phyloP scores from a whole-genome alignment of 139 green algal genomes.

The Diplosphaera chodatii region DNA sequence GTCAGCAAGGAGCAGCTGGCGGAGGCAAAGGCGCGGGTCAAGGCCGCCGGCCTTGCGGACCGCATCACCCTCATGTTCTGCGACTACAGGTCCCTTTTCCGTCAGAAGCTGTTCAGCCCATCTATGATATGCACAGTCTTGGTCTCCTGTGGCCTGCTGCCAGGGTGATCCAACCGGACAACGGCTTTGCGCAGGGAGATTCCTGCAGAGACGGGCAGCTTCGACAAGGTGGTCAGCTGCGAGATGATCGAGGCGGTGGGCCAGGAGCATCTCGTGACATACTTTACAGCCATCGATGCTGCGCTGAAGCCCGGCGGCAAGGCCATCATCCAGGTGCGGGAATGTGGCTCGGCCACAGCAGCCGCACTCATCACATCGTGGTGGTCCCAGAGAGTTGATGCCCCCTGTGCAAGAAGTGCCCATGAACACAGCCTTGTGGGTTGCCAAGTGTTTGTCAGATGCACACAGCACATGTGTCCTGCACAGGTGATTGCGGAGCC shows the following conservation, averaged over 20 bases:
- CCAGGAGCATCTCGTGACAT: conserved; percentile 81
- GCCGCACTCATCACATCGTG: no score
- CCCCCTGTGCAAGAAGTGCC: neutral
- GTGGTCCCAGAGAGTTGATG: no score
- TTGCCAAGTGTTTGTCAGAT: no score
- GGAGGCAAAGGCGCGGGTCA: conserved; percentile 70
- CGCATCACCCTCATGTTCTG: conserved; percentile 78
- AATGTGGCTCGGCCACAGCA: no score
- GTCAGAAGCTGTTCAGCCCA: no score
- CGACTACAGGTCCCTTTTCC: conserved; percentile 93
- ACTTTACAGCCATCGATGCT: conserved; percentile 69
- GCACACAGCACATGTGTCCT: neutral
- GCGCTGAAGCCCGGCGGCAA: conserved; percentile 72
- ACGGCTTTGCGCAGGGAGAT: neutral
- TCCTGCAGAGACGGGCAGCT: conserved; percentile 26
- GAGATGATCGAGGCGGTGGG: conserved; percentile 99
- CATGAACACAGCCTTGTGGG: no score
- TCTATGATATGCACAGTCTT: no score
- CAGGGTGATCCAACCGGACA: no score
- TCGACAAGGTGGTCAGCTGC: conserved; percentile 79
- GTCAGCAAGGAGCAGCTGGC: conserved; percentile 88
- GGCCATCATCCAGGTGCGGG: conserved; percentile 70
- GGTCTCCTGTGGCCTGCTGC: no score
- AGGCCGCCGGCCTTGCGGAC: conserved; percentile 72
- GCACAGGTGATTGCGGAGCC: conserved; percentile 59